These are phyloP conservation scores for Pseudoneurospora amorphoporcata DNA, from an alignment of 495 filamentous ascomycete species.

Conservation along the genomic window DNA sequence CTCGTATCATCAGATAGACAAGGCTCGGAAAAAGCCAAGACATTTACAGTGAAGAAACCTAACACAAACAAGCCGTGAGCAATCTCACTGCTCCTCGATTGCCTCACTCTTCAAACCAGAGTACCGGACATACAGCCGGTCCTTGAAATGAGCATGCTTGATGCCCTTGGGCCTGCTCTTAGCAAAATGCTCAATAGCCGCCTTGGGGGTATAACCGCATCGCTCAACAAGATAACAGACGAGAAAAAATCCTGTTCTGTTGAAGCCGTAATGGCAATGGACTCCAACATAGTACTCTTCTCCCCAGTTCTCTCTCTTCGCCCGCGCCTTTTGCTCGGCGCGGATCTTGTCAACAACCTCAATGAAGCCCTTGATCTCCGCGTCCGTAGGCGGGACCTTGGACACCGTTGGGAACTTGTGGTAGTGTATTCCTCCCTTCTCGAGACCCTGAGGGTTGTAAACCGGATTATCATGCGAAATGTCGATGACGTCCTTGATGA, in stretches of 20 bases:
- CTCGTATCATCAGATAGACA: not conserved
- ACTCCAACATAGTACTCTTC: slow-evolving; percentile 54
- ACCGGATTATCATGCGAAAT: slow-evolving; percentile 81
- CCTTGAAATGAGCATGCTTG: slow-evolving; percentile 79
- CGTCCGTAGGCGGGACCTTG: slow-evolving; percentile 73
- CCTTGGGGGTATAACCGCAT: slow-evolving; percentile 57
- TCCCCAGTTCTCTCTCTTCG: slow-evolving; percentile 27
- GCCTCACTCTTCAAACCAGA: slow-evolving; percentile 16
- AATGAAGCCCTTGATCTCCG: slow-evolving; percentile 71
- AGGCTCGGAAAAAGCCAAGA: not conserved
- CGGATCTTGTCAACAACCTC: slow-evolving; percentile 63
- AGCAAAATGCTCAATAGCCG: slow-evolving; percentile 75
- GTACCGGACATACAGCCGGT: slow-evolving; percentile 76
- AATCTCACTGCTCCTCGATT: not conserved
- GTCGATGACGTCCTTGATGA: slow-evolving; percentile 69
- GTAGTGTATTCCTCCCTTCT: slow-evolving; percentile 63
- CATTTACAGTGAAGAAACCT: not conserved
- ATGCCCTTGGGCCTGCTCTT: slow-evolving; percentile 69
- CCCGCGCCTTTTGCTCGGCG: slow-evolving; percentile 34
- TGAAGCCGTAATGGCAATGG: slow-evolving; percentile 94
- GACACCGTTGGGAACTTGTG: slow-evolving; percentile 85
- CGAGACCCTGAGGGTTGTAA: slow-evolving; percentile 68
- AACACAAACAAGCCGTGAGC: not conserved
- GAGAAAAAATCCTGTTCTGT: slow-evolving; percentile 83
- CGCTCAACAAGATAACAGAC: slow-evolving; percentile 85